Evolutionary conservation across 2,329 filamentous ascomycete genomes (phyloP).

Genomic region (Colletotrichum spinosum): DNA sequence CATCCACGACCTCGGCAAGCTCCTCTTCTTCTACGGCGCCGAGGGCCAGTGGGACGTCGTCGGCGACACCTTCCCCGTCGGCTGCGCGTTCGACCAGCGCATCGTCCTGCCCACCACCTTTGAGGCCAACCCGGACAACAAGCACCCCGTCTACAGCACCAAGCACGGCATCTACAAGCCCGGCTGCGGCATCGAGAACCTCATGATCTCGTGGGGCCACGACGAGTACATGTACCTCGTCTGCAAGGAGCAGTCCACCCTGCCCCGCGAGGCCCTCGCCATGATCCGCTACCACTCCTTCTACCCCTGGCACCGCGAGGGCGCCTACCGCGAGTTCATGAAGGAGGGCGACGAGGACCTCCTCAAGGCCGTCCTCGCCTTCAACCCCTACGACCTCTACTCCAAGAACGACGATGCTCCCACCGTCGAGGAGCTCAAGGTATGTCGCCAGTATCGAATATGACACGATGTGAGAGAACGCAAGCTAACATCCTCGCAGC

Average conservation of each 20-base stretch:
- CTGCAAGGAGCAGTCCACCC: conserved; percentile 81
- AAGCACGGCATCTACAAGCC: conserved; percentile 83
- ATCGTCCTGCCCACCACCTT: conserved; percentile 89
- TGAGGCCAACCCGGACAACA: conserved; percentile 77
- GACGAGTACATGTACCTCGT: conserved; percentile 91
- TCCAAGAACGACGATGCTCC: conserved; percentile 90
- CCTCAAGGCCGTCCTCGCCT: conserved; percentile 83
- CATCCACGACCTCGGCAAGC: conserved; percentile 84
- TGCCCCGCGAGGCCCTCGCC: conserved; percentile 85
- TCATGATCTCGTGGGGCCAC: conserved; percentile 93
- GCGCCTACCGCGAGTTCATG: conserved; percentile 87
- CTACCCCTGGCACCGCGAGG: conserved; percentile 89
- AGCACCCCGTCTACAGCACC: conserved; percentile 78
- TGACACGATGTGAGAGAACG: neutral
- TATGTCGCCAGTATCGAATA: neutral
- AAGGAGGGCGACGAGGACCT: conserved; percentile 82
- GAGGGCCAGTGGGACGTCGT: conserved; percentile 94
- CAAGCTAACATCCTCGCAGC: conserved; percentile 37
- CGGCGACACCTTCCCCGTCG: conserved; percentile 85
- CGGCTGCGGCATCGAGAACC: conserved; percentile 85
- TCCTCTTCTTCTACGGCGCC: conserved; percentile 85
- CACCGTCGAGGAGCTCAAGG: conserved; percentile 78
- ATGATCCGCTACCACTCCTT: conserved; percentile 96
- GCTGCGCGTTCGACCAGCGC: conserved; percentile 77
- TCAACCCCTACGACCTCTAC: conserved; percentile 93